Evolutionary conservation across 225 moss, liverwort and hornwort genomes (phyloP).

Genomic region (Bryum argenteum): DNA sequence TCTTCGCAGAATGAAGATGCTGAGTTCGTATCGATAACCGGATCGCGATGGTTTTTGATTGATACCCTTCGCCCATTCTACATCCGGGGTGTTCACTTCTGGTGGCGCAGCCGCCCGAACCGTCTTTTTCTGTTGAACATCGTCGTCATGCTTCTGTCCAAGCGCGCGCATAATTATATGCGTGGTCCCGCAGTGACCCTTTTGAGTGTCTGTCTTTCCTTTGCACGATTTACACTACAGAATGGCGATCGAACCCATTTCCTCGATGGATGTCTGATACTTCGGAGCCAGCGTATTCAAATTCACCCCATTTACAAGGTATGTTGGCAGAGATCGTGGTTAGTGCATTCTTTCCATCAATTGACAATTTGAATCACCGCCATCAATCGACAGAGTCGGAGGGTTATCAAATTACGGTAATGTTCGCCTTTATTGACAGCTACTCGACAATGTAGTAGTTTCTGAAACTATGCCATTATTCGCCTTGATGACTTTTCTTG

Average conservation of each 20-base stretch:
- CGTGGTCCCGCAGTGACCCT: too few relatives aligned
- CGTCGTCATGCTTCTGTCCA: constrained; percentile 15
- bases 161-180: constrained; percentile 13
- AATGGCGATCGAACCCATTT: not conserved
- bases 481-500: too few relatives aligned
- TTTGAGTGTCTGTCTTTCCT: not conserved
- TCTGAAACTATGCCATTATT: too few relatives aligned
- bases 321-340: not conserved
- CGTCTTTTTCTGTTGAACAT: constrained; percentile 24
- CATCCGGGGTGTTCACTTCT: constrained; percentile 28
- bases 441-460: too few relatives aligned
- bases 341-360: not conserved
- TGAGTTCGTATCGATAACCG: too few relatives aligned
- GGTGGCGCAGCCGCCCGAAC: constrained; percentile 30
- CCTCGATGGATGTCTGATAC: not conserved
- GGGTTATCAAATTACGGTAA: not conserved
- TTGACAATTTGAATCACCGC: not conserved
- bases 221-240: too few relatives aligned
- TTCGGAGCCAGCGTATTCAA: too few relatives aligned
- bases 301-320: not conserved
- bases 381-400: not conserved
- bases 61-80: constrained; percentile 18
- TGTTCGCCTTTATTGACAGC: not conserved
- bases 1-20: too few relatives aligned
- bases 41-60: constrained; percentile 17